These are phyloP conservation scores for Ogataea salicorniae DNA, from an alignment of 805 yeast species.

Conservation along the genomic window DNA sequence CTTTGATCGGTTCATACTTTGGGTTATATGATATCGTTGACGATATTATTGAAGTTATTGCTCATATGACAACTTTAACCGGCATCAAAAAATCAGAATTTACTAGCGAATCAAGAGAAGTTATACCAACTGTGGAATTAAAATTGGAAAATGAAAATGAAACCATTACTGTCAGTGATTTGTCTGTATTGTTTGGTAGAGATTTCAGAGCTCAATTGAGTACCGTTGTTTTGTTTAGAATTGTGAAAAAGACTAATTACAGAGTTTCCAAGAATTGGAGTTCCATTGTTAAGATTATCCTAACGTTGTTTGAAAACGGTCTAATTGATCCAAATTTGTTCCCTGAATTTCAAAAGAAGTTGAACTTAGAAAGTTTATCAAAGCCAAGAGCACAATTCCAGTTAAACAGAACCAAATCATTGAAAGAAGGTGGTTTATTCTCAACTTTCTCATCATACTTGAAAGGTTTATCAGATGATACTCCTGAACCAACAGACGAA, in stretches of 20 bases:
- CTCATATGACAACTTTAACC: constrained; percentile 64
- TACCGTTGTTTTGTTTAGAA: constrained; percentile 76
- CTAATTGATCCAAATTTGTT: constrained; percentile 63
- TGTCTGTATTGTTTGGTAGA: constrained; percentile 78
- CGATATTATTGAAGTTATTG: constrained; percentile 57
- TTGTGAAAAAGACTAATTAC: constrained; percentile 55
- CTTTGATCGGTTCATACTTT: constrained; percentile 67
- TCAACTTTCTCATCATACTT: constrained; percentile 89
- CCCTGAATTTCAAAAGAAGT: constrained; percentile 55
- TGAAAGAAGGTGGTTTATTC: constrained; percentile 72
- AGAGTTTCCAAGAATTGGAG: constrained; percentile 52
- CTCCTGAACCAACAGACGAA: constrained; percentile 88
- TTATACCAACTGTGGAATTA: constrained; percentile 41
- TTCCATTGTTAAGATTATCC: constrained; percentile 50
- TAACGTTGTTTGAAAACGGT: constrained; percentile 67
- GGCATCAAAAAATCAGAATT: constrained; percentile 32
- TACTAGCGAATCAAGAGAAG: constrained; percentile 30
- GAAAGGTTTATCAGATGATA: constrained; percentile 80
- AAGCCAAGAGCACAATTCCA: constrained; percentile 63
- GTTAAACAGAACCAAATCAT: constrained; percentile 56
- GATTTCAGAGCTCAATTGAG: constrained; percentile 91
- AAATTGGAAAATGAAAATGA: constrained; percentile 49
- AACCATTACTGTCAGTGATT: constrained; percentile 70
- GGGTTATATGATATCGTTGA: constrained; percentile 54
- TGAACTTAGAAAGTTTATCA: constrained; percentile 49